phyloP scores from a whole-genome alignment of 148 eudicot genomes.

The Rhododendron ferrugineum region DNA sequence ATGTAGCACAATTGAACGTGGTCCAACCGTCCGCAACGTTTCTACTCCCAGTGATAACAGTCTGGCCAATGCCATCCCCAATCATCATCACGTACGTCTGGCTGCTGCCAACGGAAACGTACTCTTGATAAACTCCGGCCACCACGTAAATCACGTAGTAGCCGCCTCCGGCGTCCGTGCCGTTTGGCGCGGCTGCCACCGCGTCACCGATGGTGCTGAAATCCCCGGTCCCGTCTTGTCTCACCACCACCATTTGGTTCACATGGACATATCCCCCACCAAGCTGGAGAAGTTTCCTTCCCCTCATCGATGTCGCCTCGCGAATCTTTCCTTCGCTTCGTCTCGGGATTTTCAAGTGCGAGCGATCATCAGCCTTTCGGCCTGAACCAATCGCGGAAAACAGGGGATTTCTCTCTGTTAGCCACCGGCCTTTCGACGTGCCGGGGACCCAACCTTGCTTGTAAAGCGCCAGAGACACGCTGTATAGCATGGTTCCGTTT shows the following conservation, averaged over 20 bases:
- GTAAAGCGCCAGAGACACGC: conserved; percentile 24
- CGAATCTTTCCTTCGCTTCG: neutral
- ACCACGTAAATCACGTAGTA: conserved; percentile 49
- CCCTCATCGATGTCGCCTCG: neutral
- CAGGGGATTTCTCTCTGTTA: neutral
- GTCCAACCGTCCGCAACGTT: conserved; percentile 87
- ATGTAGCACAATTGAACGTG: conserved; percentile 77
- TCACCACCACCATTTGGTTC: conserved; percentile 23
- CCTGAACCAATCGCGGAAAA: neutral
- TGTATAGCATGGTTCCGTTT: conserved; percentile 16
- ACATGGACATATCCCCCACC: conserved; percentile 20
- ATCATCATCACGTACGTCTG: conserved; percentile 69
- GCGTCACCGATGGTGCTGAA: conserved; percentile 5
- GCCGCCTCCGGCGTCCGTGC: conserved; percentile 45
- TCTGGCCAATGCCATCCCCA: conserved; percentile 77
- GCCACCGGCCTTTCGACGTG: neutral
- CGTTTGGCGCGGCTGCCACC: conserved; percentile 24
- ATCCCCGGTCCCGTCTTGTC: conserved; percentile 52
- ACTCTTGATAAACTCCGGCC: conserved; percentile 73
- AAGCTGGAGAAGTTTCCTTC: neutral
- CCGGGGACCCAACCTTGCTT: conserved; percentile 1
- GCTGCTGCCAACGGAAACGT: conserved; percentile 71
- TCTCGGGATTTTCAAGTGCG: neutral
- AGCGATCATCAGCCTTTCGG: neutral
- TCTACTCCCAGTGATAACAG: conserved; percentile 51